These are phyloP conservation scores for Beauveria sp. DNA, from an alignment of 2,329 filamentous ascomycete genomes.

Conservation along the genomic window DNA sequence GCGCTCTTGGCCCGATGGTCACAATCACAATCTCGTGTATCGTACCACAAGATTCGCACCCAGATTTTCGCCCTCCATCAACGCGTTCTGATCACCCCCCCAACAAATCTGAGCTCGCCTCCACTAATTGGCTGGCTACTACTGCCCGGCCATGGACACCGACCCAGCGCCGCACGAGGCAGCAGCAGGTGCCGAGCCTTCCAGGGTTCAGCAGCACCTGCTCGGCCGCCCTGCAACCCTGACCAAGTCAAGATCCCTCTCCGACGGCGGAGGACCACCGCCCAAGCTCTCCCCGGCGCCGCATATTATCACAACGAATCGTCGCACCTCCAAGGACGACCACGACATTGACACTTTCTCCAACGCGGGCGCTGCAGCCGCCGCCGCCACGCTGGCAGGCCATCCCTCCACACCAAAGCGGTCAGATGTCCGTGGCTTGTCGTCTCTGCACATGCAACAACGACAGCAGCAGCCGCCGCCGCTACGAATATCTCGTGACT, in stretches of 20 bases:
- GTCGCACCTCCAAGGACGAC: conserved; percentile 59
- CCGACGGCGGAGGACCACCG: conserved; percentile 53
- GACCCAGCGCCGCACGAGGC: conserved; percentile 6
- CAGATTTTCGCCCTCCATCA: not conserved
- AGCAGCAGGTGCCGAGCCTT: conserved; percentile 2
- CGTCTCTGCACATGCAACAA: conserved; percentile 27
- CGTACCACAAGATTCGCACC: not conserved
- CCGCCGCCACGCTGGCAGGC: conserved; percentile 22
- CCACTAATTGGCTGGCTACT: not conserved
- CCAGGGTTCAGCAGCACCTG: conserved; percentile 10
- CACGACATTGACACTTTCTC: conserved; percentile 34
- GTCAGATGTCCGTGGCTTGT: conserved; percentile 56
- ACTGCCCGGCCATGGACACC: conserved; percentile 5
- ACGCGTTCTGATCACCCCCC: not conserved
- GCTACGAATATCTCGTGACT: conserved; percentile 20
- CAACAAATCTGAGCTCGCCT: not conserved
- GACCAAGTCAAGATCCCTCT: conserved; percentile 54
- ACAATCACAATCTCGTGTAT: not conserved
- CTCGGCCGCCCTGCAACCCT: conserved; percentile 30
- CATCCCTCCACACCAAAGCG: conserved; percentile 66
- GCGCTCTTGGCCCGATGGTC: not conserved
- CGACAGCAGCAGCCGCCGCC: not conserved
- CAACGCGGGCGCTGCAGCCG: not conserved
- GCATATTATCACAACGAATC: conserved; percentile 44
- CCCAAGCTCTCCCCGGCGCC: conserved; percentile 52